Evolutionary conservation across 129 eudicot species (phyloP).

Genomic region (Artemisia annua): DNA sequence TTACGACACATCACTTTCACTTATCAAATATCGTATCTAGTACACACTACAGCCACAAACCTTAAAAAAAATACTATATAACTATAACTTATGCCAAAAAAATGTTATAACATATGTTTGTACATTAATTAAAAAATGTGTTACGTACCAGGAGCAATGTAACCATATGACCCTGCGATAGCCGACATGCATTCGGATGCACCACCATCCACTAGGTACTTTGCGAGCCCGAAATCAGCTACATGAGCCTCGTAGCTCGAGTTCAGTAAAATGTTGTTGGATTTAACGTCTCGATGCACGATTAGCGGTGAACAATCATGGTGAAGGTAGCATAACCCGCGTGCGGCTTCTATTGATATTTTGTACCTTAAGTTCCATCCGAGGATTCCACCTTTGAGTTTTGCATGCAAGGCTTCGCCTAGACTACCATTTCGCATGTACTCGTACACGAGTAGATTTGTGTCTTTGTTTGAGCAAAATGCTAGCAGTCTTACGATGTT

Average conservation of each 20-base stretch:
- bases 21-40: background rate
- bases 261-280: slow-evolving; percentile 72
- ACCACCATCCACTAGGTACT: slow-evolving; percentile 76
- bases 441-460: slow-evolving; percentile 81
- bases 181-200: slow-evolving; percentile 94
- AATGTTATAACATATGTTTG: too few species aligned
- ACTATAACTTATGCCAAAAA: too few species aligned
- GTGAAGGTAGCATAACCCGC: slow-evolving; percentile 87
- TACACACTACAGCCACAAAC: slow-evolving; percentile 16
- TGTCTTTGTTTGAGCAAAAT: slow-evolving; percentile 82
- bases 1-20: slow-evolving; percentile 36
- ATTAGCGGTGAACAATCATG: slow-evolving; percentile 94
- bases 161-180: slow-evolving; percentile 93
- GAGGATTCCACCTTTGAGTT: slow-evolving; percentile 55
- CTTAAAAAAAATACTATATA: too few species aligned
- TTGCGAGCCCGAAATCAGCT: slow-evolving; percentile 94
- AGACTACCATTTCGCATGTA: slow-evolving; percentile 96
- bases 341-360: slow-evolving; percentile 72
- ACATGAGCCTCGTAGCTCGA: slow-evolving; percentile 88
- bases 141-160: slow-evolving; percentile 93
- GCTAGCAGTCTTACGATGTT: slow-evolving; percentile 82
- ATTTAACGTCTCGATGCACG: slow-evolving; percentile 88
- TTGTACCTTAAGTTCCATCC: slow-evolving; percentile 88
- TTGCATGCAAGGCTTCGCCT: slow-evolving; percentile 84
- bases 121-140: background rate